These are phyloP conservation scores for Phylloporus arenicola DNA, from an alignment of 768 basidiomycete species.

Conservation along the genomic window DNA sequence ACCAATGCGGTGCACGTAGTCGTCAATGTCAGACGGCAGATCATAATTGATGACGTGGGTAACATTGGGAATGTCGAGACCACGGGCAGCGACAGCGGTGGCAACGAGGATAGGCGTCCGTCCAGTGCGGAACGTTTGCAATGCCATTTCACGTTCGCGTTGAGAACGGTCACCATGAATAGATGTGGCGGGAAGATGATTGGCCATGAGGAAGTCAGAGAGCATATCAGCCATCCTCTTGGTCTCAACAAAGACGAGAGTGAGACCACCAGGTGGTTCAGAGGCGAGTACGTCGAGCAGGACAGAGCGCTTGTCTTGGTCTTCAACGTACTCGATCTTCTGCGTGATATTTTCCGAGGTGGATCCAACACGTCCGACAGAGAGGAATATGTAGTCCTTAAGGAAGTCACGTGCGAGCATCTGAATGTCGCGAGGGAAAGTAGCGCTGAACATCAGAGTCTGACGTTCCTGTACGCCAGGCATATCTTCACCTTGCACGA, in stretches of 20 bases:
- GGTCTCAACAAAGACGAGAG: constrained; percentile 97
- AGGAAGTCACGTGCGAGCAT: constrained; percentile 93
- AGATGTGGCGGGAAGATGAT: constrained; percentile 85
- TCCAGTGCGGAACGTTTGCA: constrained; percentile 92
- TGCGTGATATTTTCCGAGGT: constrained; percentile 99
- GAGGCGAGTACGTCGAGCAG: constrained; percentile 90
- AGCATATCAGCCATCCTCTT: constrained; percentile 99
- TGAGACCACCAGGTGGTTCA: constrained; percentile 64
- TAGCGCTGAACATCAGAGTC: constrained; percentile 99
- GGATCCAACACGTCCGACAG: constrained; percentile 95
- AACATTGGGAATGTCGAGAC: constrained; percentile 98
- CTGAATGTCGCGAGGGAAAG: constrained; percentile 99
- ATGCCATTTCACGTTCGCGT: constrained; percentile 92
- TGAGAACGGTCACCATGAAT: constrained; percentile 98
- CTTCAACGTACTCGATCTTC: constrained; percentile 98
- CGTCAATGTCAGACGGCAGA: constrained; percentile 95
- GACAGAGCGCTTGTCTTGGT: constrained; percentile 93
- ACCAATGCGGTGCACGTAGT: constrained; percentile 98
- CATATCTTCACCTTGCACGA: constrained; percentile 99
- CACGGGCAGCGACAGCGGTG: constrained; percentile 97
- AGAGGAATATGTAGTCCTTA: constrained; percentile 98
- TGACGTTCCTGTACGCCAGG: constrained; percentile 87
- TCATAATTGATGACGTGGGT: constrained; percentile 99
- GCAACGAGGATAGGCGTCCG: constrained; percentile 96
- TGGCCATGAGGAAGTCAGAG: constrained; percentile 86